Evolutionary conservation across 495 filamentous ascomycete genomes (phyloP), one percentile per base, ranked within the genome.

Genomic region (Neurospora sp.): DNA sequence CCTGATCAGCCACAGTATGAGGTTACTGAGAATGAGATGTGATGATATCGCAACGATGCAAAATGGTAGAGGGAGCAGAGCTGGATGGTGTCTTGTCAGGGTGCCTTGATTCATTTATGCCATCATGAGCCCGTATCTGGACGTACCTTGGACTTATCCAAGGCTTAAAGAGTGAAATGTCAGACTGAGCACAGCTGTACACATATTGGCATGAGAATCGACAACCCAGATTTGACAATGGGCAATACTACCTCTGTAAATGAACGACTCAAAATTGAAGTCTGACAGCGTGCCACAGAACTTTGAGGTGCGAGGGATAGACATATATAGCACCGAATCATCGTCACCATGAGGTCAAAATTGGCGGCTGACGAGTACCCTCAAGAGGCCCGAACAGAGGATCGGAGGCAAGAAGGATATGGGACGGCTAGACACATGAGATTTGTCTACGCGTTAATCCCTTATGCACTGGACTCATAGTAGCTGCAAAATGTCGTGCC

Each of bases 191-290:
- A 10, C 45, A 22, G 20, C 45, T 53, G 1, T 53, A 53, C 20
- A 53, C 9, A 1, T 53, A n/a, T 53, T 12, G 12, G 8, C 3
- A 22, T 45, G 42, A 10, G 3, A 35, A 59, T 22, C 65, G 68
- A 17, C 7, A 39, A 37, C 40, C 8, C 8, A n/a, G 7, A 40
- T 27, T 20, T 40, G 61, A 16, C 27, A 14, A 44, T 61, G 31
- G 41, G 0, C n/a, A 38, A 16, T 44, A 79, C 74, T 78, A 83
- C 83, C 83, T 85, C 82, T 84, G 81, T 81, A 83, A 78, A 82
- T 81, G 83, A 85, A 83, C 82, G 83, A 84, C 74, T 79, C 78
- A 80, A 78, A 77, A 80, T 77, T 71, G 68, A 12, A 16, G 16
- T 14, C 12, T 31, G 53, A 61, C 4, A 16, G 22, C 16, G 31